A percentile compares a stretch with the other conserved stretches of the same genome.
These are phyloP conservation scores for Cucumis hystrix DNA, from an alignment of 306 rosid genomes.

Conservation along the genomic window DNA sequence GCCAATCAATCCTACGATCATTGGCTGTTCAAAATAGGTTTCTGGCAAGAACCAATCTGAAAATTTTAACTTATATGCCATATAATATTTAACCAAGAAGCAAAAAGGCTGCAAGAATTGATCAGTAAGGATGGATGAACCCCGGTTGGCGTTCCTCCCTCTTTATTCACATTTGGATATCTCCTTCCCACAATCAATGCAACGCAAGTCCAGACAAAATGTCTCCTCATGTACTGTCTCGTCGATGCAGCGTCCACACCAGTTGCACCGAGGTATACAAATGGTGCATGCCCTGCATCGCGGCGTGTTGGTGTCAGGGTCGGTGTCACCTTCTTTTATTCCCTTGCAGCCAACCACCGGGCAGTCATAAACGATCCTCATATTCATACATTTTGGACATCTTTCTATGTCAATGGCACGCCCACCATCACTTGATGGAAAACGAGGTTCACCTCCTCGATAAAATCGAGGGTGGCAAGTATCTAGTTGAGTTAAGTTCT, in stretches of 20 bases:
- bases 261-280: slow-evolving; percentile 33
- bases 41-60: neutral
- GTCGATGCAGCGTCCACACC: slow-evolving; percentile 39
- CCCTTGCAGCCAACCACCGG: slow-evolving; percentile 38
- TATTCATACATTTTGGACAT: slow-evolving; percentile 44
- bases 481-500: slow-evolving; percentile 29
- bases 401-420: slow-evolving; percentile 38
- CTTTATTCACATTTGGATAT: slow-evolving; percentile 15
- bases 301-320: slow-evolving; percentile 4
- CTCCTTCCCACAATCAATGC: slow-evolving; percentile 33
- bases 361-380: slow-evolving; percentile 43
- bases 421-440: slow-evolving; percentile 22
- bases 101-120: slow-evolving; percentile 18
- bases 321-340: slow-evolving; percentile 15
- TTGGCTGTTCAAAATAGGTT: neutral
- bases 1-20: neutral
- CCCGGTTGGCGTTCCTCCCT: slow-evolving; percentile 11
- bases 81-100: slow-evolving; percentile 13
- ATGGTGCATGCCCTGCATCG: slow-evolving; percentile 41
- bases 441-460: slow-evolving; percentile 15
- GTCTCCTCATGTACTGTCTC: slow-evolving; percentile 36
- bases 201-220: slow-evolving; percentile 33
- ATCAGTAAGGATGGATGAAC: slow-evolving; percentile 18
- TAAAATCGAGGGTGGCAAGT: slow-evolving; percentile 35
- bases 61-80: neutral